A percentile compares a stretch with the other conserved stretches of the same genome.
phyloP scores from a whole-genome alignment of 331 rosid genomes.

The Rosa hybrid region DNA sequence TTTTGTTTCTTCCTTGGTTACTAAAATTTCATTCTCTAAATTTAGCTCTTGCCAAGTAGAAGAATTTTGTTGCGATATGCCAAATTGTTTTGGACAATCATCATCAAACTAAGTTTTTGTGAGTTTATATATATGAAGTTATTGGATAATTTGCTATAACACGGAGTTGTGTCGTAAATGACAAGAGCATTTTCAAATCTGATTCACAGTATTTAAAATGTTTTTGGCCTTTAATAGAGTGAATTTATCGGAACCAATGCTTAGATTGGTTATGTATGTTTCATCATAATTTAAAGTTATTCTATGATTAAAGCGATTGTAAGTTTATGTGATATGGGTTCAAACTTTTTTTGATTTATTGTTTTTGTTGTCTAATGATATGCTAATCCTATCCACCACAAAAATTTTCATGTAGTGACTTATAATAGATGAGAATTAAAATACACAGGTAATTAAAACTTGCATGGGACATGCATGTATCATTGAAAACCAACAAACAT shows the following conservation, averaged over 20 bases:
- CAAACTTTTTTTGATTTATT: too few species aligned
- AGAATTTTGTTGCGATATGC: not conserved
- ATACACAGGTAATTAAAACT: not conserved
- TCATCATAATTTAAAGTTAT: too few species aligned
- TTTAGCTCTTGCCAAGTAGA: not conserved
- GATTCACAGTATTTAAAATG: too few species aligned
- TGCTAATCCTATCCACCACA: too few species aligned
- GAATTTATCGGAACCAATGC: not conserved
- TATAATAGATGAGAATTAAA: too few species aligned
- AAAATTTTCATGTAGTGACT: too few species aligned
- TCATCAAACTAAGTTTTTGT: too few species aligned
- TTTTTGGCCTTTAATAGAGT: not conserved
- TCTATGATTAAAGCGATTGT: too few species aligned
- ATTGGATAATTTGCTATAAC: not conserved
- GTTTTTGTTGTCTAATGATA: too few species aligned
- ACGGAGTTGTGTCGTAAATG: not conserved
- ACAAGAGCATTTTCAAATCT: not conserved
- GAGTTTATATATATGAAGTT: not conserved
- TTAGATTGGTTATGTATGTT: not conserved
- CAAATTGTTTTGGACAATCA: not conserved
- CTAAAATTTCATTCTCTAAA: not conserved
- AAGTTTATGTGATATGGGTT: not conserved
- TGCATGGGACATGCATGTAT: conserved; percentile 9
- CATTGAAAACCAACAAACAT: not conserved
- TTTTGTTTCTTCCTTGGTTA: not conserved